Percentiles rank a stretch among this genome's conserved stretches.
phyloP scores from a whole-genome alignment of 257 asterid species.

The Cinchona pubescens region DNA sequence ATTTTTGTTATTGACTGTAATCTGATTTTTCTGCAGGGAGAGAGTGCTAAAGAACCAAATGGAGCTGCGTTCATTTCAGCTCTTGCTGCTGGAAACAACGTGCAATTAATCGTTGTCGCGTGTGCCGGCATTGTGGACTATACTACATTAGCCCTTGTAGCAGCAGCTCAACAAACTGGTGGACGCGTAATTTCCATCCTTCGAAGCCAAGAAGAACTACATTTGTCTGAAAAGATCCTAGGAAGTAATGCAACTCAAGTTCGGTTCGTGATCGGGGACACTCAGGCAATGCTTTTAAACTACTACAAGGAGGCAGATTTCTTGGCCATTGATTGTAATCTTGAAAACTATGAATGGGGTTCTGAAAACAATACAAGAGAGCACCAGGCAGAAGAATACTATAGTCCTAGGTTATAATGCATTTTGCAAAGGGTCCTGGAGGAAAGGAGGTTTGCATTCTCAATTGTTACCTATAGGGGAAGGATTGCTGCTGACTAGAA shows the following conservation, averaged over 20 bases:
- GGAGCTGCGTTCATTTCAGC: constrained; percentile 83
- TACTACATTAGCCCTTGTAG: constrained; percentile 61
- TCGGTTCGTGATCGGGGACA: constrained; percentile 53
- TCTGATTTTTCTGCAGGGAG: constrained; percentile 42
- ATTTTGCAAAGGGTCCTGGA: constrained; percentile 61
- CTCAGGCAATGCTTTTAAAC: constrained; percentile 30
- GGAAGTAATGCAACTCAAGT: constrained; percentile 31
- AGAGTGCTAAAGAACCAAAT: constrained; percentile 57
- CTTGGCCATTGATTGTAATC: constrained; percentile 66
- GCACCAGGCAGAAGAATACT: constrained; percentile 18
- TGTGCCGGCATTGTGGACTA: constrained; percentile 59
- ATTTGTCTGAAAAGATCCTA: constrained; percentile 27
- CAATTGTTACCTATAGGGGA: constrained; percentile 80
- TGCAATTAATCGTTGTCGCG: constrained; percentile 52
- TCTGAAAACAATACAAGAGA: constrained; percentile 37
- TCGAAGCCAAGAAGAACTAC: constrained; percentile 34
- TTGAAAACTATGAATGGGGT: constrained; percentile 54
- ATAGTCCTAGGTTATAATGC: constrained; percentile 72
- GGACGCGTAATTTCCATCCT: constrained; percentile 71
- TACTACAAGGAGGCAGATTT: constrained; percentile 54
- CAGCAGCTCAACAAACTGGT: constrained; percentile 82
- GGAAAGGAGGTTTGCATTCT: constrained; percentile 38
- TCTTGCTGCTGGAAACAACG: constrained; percentile 84
- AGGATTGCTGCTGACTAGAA: constrained; percentile 59
- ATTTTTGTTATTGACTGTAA: neutral